Evolutionary conservation across 2,329 filamentous ascomycete species (phyloP).

Genomic region (Colletotrichum spinosum): DNA sequence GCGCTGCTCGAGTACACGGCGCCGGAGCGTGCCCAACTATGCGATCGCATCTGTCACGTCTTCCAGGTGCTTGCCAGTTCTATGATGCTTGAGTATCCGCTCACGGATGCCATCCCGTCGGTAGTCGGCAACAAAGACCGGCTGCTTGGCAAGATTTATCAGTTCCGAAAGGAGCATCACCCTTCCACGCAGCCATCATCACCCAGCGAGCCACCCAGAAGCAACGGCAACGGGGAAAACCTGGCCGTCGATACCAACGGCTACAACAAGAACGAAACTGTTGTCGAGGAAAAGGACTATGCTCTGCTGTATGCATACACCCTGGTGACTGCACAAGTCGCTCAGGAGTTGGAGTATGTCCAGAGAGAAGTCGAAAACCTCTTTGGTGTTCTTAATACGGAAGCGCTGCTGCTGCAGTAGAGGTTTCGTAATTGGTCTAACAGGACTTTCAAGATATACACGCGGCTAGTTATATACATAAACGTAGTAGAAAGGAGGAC

Average conservation of each 20-base stretch:
- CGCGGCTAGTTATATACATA: no score
- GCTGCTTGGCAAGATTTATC: conserved; percentile 87
- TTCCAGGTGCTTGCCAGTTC: conserved; percentile 88
- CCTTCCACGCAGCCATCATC: conserved; percentile 45
- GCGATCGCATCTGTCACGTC: conserved; percentile 90
- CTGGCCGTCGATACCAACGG: conserved; percentile 10
- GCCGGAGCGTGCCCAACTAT: conserved; percentile 82
- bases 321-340: conserved; percentile 74
- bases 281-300: conserved; percentile 82
- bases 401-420: conserved; percentile 67
- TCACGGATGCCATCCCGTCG: conserved; percentile 89
- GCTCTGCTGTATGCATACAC: conserved; percentile 93
- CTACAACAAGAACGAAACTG: conserved; percentile 44
- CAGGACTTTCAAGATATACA: no score
- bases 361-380: conserved; percentile 71
- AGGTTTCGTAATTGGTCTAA: no score
- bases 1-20: conserved; percentile 83
- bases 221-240: conserved; percentile 31
- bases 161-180: conserved; percentile 79
- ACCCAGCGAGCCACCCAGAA: conserved; percentile 38
- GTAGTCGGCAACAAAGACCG: conserved; percentile 84
- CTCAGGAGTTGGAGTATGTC: conserved; percentile 71
- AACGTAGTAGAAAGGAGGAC: no score
- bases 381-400: conserved; percentile 72
- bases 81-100: conserved; percentile 92